Conservation (phyloP, 345 rosid species). For the Pistacia vera region DNA sequence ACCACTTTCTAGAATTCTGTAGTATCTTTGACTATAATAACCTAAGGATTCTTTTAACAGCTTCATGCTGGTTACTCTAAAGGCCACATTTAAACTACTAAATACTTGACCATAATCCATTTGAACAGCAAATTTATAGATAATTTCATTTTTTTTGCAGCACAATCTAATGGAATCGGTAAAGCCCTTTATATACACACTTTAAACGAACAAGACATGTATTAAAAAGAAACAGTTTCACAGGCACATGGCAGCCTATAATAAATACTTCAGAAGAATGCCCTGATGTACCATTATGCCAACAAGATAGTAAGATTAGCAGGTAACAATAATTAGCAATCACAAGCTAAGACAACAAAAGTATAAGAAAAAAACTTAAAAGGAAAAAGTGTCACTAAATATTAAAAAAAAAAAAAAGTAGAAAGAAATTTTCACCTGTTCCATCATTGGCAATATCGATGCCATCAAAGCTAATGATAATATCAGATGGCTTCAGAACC, state of each 20-base stretch:
- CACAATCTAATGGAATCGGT: not conserved
- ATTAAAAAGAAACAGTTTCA: not conserved
- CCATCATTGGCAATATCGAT: constrained; percentile 93
- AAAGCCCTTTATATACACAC: not conserved
- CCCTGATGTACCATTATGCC: not conserved
- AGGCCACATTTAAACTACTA: not conserved
- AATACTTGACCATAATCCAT: not conserved
- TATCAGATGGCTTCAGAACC: constrained; percentile 81
- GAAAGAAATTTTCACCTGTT: constrained; percentile 53
- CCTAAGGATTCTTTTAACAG: not conserved
- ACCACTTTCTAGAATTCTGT: not conserved
- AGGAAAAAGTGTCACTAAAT: not conserved
- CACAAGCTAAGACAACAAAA: not conserved
- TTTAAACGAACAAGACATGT: not conserved
- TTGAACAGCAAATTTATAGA: not conserved
- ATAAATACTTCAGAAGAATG: not conserved
- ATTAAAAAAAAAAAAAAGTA: not conserved
- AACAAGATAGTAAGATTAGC: not conserved
- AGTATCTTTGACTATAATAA: not conserved
- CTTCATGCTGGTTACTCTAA: not conserved
- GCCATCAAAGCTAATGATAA: constrained; percentile 84
- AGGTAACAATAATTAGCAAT: not conserved
- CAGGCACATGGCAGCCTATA: not conserved
- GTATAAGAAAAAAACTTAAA: not conserved
- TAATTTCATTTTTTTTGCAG: not conserved